A percentile compares a stretch with the other conserved stretches of the same genome.
phyloP scores from a whole-genome alignment of 192 early-diverging fungal species.

The Chytriomyces sp. region DNA sequence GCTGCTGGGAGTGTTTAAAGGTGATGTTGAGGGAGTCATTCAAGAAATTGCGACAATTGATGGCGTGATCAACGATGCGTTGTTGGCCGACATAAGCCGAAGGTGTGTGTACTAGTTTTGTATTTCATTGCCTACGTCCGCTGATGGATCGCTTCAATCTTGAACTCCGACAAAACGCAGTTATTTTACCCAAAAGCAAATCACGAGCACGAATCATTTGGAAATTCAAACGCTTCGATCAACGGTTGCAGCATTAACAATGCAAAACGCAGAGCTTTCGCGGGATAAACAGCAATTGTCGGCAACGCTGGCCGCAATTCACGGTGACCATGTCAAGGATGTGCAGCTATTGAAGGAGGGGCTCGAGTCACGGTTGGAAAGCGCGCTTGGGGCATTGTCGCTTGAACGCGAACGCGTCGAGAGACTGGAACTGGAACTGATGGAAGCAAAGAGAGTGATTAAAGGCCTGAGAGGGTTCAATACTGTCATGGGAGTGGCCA shows the following conservation, averaged over 20 bases:
- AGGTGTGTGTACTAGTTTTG: background rate
- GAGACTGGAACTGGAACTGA: background rate
- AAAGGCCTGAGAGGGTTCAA: background rate
- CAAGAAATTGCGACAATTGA: constrained; percentile 45
- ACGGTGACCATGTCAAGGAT: constrained; percentile 6
- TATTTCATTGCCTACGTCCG: background rate
- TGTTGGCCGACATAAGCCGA: constrained; percentile 1
- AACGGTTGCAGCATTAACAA: background rate
- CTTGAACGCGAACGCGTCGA: background rate
- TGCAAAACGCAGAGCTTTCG: constrained; percentile 6
- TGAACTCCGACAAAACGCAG: background rate
- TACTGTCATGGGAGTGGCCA: too few relatives aligned
- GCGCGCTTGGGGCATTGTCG: background rate
- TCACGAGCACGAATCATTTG: background rate
- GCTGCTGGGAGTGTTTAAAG: constrained; percentile 36
- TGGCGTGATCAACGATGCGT: constrained; percentile 26
- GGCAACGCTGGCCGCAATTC: background rate
- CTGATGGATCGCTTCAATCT: background rate
- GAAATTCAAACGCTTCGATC: constrained; percentile 34
- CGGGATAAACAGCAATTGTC: constrained; percentile 8
- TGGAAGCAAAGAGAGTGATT: background rate
- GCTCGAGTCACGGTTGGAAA: background rate
- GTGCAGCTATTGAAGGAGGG: background rate
- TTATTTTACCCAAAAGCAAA: constrained; percentile 33
- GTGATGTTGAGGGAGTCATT: constrained; percentile 42